Conservation (phyloP, 805 yeast species). For the Myxozyma nipponensis region DNA sequence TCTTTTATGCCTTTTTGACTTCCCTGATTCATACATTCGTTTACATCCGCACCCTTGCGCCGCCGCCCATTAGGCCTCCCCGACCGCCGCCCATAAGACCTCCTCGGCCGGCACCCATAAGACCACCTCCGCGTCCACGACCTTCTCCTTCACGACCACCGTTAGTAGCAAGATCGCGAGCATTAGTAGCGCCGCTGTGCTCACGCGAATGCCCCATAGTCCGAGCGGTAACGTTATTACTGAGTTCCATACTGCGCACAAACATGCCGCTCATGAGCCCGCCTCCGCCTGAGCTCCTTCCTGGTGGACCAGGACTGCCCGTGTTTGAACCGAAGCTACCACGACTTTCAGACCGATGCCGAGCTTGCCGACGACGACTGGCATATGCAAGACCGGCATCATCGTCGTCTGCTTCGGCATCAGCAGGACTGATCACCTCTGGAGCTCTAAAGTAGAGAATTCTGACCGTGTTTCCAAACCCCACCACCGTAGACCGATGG, state of each 20-base stretch:
- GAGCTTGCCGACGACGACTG: constrained; percentile 18
- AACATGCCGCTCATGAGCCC: constrained; percentile 20
- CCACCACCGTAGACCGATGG: constrained; percentile 68
- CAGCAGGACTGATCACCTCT: constrained; percentile 57
- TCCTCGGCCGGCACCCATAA: constrained; percentile 3
- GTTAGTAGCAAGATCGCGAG: no score
- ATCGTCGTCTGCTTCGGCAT: constrained; percentile 41
- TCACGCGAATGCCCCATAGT: no score
- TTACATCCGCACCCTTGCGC: constrained; percentile 5
- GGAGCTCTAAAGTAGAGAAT: constrained; percentile 73
- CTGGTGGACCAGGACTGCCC: constrained; percentile 3
- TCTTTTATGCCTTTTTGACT: no score
- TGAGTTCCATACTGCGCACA: background rate
- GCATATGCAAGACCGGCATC: constrained; percentile 24
- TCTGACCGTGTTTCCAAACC: constrained; percentile 69
- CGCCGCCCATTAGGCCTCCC: constrained; percentile 21
- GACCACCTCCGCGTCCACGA: background rate
- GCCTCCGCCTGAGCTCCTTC: constrained; percentile 6
- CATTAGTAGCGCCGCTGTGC: no score
- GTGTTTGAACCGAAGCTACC: constrained; percentile 12
- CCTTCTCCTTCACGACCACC: background rate
- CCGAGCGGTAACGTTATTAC: no score
- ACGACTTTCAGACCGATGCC: constrained; percentile 19
- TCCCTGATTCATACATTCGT: no score
- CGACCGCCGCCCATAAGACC: constrained; percentile 9